Base-by-base conservation (phyloP, 2,329 filamentous ascomycete species). In the Neobulgaria alba region DNA sequence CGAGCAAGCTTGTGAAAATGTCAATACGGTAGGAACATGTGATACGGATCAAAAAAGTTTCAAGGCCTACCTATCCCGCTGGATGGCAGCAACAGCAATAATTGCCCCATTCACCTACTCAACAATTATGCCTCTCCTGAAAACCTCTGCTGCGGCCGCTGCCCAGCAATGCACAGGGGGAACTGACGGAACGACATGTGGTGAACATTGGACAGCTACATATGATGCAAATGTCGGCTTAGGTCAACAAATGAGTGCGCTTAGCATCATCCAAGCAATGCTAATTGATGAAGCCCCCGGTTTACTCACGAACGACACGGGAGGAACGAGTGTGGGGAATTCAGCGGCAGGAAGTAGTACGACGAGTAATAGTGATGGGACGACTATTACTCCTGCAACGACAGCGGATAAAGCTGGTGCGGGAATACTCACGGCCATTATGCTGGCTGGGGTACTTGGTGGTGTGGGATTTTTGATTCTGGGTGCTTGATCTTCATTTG, bases 161-260 rank as follows among this genome's bases (percentile, higher is more conserved):
- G 71, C 71, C 1, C 61, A 63, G n/a, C 69, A 77, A 44, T 82
- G 78, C 48, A 66, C 62, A 0, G 78, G 77, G 17, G 75, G 76
- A 10, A 50, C 56, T 17, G 76, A 77, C 48, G 66, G 69, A 7
- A 68, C 68, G 23, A 71, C 77, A 68, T 82, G 77, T 51, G 76
- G 77, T 7, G 57, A 77, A 33, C 70, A 70, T 43, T 82, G 78
- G 77, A 70, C 69, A 32, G 63, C 57, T 4, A 61, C 60, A 5
- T 52, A 45, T 29, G 77, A 83, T 57, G 74, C 74, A 20, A 67
- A 65, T 2, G 70, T 66, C 5, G 80, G 79, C 8, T 71, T 84
- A 1, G 81, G 80, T 3, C 78, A 84, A 60, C 79, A 85, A 61
- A 85, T 85, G 80, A 70, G 75, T 1, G 78, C 75, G 4, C 64